Evolutionary conservation across 2,329 filamentous ascomycete species (phyloP), one percentile per base, ranked within the genome.

Genomic region (Xylaria sp.): DNA sequence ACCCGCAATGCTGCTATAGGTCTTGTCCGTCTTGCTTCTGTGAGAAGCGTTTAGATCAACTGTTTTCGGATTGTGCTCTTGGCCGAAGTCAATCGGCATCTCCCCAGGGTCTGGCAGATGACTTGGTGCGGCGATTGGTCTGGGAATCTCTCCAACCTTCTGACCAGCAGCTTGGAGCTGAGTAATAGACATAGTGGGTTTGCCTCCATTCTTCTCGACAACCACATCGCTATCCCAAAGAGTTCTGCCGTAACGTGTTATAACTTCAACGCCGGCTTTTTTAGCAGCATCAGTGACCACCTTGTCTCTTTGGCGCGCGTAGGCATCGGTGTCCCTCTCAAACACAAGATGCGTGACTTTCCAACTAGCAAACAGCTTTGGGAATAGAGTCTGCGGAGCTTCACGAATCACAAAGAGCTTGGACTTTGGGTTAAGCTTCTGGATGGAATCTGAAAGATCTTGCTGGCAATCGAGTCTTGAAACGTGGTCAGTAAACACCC

Each of bases 311-410:
- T 89, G 85, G 18, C 87, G 84, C 4, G 84, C 91, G 80, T 94
- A 94, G 0, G 90, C 84, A 81, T 94, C 92, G 0, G 91, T 93
- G 74, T 94, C 92, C 75, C 91, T 92, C 77, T 94, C 92, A 74
- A 94, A 94, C 0, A 94, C 91, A 5, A 94, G 80, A 79, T 94
- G 92, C 0, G 91, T 92, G 32, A 93, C 88, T 1, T 87, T 86
- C 92, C 92, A 94, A 20, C 87, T 86, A 74, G 89, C 88, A 84
- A 93, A 92, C 1, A 94, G 81, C 78, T 93, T 93, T 1, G 90
- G 89, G 2, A 94, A 84, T 1, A 94, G 79, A 0, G 89, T 92
- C 76, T 91, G 90, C 0, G 92, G 91, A 0, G 87, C 90, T 80
- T 94, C 92, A 34, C 92, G 86, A 18, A 94, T 82, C 28, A 94